Base-by-base conservation (phyloP, 2,329 filamentous ascomycete genomes). In the Clarireedia paspali region DNA sequence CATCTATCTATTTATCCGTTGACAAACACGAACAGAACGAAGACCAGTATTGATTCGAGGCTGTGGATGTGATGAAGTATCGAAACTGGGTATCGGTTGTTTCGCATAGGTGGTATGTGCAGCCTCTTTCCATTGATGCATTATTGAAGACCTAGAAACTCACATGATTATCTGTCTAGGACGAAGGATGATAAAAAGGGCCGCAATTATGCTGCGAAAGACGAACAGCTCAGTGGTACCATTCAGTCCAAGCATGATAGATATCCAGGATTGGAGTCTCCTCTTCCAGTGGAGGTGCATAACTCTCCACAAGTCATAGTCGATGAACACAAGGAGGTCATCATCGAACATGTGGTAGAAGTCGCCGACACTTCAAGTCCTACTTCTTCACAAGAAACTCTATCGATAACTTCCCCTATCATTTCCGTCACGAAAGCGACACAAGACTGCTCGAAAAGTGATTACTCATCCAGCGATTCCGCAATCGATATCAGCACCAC, bases 51-150 rank as follows among this genome's bases (percentile, higher is more conserved):
- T 34, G 1, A 34, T 34, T 34, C 30, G 10, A 34, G 30, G 30
- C 10, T 34, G 12, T 49, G 12, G 53, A 17, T 39, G 36, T 40
- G 10, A 55, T 55, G 53, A 50, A 50, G 24, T 50, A 50, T 47
- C 14, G 20, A 20, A 50, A 55, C 36, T 50, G 53, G 53, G 17
- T 50, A 17, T 44, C 47, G 9, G 9, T 44, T 50, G 46, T 38
- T 6, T 42, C 46, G 53, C 48, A 50, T 26, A 40, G 36, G 34
- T 42, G 30, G 53, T 55, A 55, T 9, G 53, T 55, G 24, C 9
- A 6, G 17, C 2, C 39, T 6, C 20, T 42, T 42, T 12, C 15
- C n/a, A 20, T 42, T n/a, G 6, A 42, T 42, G 7, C n/a, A 42
- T n/a, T 20, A 14, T 17, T 7, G 39, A 7, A 42, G 17, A 3